These are phyloP conservation scores for Cercospora zeae-maydis DNA, from an alignment of 2,329 filamentous ascomycete genomes.

Conservation along the genomic window DNA sequence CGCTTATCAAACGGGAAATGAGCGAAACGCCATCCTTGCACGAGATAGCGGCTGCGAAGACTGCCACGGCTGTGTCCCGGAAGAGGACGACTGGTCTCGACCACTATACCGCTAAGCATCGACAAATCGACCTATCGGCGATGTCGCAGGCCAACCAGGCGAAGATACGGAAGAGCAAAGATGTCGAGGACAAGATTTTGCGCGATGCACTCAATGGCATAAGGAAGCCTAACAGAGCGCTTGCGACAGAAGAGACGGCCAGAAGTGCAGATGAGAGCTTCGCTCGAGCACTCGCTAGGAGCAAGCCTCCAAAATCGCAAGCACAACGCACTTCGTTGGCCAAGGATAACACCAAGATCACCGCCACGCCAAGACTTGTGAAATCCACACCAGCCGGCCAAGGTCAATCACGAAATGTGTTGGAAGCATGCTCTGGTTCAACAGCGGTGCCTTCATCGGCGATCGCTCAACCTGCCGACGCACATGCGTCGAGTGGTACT, in stretches of 20 bases:
- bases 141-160: slow-evolving; percentile 52
- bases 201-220: slow-evolving; percentile 69
- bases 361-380: slow-evolving; percentile 43
- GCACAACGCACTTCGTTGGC: slow-evolving; percentile 31
- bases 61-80: slow-evolving; percentile 21
- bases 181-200: slow-evolving; percentile 61
- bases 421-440: slow-evolving; percentile 30
- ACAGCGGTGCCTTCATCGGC: slow-evolving; percentile 41
- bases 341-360: slow-evolving; percentile 37
- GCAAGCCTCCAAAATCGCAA: slow-evolving; percentile 19
- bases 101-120: slow-evolving; percentile 34
- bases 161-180: slow-evolving; percentile 60
- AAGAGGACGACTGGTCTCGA: slow-evolving; percentile 40
- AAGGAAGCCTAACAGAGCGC: slow-evolving; percentile 70
- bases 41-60: slow-evolving; percentile 41
- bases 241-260: slow-evolving; percentile 63
- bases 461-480: slow-evolving; percentile 29
- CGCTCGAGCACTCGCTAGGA: slow-evolving; percentile 31
- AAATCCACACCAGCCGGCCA: slow-evolving; percentile 30
- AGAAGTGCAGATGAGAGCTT: slow-evolving; percentile 63
- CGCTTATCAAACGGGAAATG: slow-evolving; percentile 63
- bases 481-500: slow-evolving; percentile 18
- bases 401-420: slow-evolving; percentile 20
- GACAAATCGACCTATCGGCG: slow-evolving; percentile 55
- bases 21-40: slow-evolving; percentile 58